Evolutionary conservation across 2,329 filamentous ascomycete genomes (phyloP).

Genomic region (Furcasterigmium furcatum): DNA sequence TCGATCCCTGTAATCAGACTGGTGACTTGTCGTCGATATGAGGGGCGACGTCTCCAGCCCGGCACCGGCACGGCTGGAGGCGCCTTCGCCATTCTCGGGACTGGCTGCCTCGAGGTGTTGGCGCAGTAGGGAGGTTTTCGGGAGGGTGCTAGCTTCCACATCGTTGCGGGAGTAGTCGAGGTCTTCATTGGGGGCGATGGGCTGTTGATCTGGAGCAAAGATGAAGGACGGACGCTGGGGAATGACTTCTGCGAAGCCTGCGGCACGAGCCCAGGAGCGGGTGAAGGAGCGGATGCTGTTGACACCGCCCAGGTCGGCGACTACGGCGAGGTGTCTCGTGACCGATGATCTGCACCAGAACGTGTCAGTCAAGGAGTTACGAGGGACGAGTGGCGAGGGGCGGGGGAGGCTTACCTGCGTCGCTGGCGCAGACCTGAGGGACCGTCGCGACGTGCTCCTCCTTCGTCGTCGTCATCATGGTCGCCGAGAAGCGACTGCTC

Average conservation of each 20-base stretch:
- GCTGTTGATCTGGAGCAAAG: conserved; percentile 53
- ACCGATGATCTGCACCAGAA: conserved; percentile 50
- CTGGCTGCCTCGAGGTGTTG: conserved; percentile 44
- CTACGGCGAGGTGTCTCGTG: conserved; percentile 50
- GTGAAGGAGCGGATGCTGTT: conserved; percentile 96
- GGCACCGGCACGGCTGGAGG: conserved; percentile 8
- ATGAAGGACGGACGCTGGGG: conserved; percentile 75
- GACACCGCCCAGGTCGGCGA: conserved; percentile 77
- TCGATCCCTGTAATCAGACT: conserved; percentile 33
- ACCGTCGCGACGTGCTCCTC: background rate
- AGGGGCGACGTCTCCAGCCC: conserved; percentile 1
- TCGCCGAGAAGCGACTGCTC: conserved; percentile 43
- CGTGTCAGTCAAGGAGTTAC: conserved; percentile 12
- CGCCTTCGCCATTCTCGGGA: conserved; percentile 10
- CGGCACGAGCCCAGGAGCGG: conserved; percentile 86
- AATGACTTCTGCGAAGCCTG: conserved; percentile 83
- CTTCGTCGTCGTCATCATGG: conserved; percentile 25
- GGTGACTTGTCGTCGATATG: conserved; percentile 7
- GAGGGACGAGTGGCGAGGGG: background rate
- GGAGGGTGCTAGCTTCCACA: conserved; percentile 28
- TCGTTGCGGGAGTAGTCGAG: conserved; percentile 38
- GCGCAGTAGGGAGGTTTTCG: conserved; percentile 43
- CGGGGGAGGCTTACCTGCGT: conserved; percentile 21
- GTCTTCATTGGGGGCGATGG: conserved; percentile 29
- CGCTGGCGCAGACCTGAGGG: background rate